These are phyloP conservation scores for Penicillium paradoxum DNA, from an alignment of 495 filamentous ascomycete species.

Conservation along the genomic window DNA sequence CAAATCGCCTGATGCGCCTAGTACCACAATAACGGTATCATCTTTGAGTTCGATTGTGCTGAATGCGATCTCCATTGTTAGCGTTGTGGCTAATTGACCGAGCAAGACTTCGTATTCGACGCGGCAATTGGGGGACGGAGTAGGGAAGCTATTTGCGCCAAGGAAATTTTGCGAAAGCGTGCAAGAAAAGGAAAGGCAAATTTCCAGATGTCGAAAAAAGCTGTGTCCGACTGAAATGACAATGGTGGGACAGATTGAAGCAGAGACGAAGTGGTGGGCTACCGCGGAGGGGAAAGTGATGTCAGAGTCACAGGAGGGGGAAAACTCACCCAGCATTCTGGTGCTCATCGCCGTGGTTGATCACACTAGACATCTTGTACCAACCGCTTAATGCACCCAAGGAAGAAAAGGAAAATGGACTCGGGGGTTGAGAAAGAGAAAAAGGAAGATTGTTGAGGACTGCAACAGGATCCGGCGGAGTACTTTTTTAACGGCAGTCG, in stretches of 20 bases:
- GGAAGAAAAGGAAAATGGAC: conserved; percentile 11
- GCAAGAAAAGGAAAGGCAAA: not conserved
- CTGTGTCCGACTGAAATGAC: not conserved
- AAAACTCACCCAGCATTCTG: conserved; percentile 61
- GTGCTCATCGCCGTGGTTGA: conserved; percentile 57
- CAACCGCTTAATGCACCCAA: conserved; percentile 17
- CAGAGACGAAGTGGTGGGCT: conserved; percentile 16
- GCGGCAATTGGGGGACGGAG: conserved; percentile 17
- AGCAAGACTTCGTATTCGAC: conserved; percentile 16
- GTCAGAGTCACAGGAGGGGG: conserved; percentile 35
- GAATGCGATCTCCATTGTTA: conserved; percentile 30
- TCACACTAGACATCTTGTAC: conserved; percentile 56
- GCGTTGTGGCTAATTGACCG: conserved; percentile 5
- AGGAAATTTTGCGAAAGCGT: not conserved
- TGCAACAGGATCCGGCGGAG: conserved; percentile 39
- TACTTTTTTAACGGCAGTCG: conserved; percentile 34
- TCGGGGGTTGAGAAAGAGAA: conserved; percentile 14
- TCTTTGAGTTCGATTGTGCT: conserved; percentile 93
- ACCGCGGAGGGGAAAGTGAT: conserved; percentile 41
- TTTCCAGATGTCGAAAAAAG: not conserved
- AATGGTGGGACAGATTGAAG: conserved; percentile 13
- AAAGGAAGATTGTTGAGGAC: conserved; percentile 9
- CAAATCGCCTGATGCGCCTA: conserved; percentile 94
- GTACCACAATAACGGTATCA: conserved; percentile 94
- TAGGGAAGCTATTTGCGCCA: conserved; percentile 9